Evolutionary conservation across 2,329 filamentous ascomycete species (phyloP).

Genomic region (Tricladium varicosporioides): DNA sequence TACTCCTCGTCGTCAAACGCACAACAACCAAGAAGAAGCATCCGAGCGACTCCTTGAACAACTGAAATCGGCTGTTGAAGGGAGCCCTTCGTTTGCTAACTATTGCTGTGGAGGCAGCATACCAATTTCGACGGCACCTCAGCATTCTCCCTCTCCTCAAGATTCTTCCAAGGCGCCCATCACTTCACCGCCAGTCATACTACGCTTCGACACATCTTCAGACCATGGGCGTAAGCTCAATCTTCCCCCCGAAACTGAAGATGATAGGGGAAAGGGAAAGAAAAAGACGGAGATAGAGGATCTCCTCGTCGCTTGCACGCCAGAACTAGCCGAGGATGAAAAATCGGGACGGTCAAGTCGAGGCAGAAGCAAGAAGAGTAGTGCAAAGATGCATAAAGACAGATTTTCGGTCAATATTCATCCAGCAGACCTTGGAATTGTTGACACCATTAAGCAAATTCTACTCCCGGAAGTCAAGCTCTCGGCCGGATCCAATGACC

Average conservation of each 20-base stretch:
- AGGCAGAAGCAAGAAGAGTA: constrained; percentile 42
- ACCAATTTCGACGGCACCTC: constrained; percentile 7
- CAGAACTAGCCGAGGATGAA: constrained; percentile 37
- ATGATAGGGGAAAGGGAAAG: constrained; percentile 3
- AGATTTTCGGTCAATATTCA: constrained; percentile 50
- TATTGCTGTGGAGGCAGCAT: constrained; percentile 17
- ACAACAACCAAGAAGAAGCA: constrained; percentile 1
- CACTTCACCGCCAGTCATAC: constrained; percentile 10
- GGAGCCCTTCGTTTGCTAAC: constrained; percentile 9
- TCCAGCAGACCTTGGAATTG: constrained; percentile 50
- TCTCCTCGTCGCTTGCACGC: constrained; percentile 37
- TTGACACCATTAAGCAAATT: constrained; percentile 47
- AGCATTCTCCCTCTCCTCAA: constrained; percentile 7
- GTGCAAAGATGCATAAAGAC: constrained; percentile 48
- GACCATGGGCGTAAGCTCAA: not conserved
- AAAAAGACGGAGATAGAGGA: constrained; percentile 12
- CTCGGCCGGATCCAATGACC: not conserved
- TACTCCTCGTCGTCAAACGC: constrained; percentile 1
- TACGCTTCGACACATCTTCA: constrained; percentile 15
- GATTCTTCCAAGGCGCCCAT: constrained; percentile 7
- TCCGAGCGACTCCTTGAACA: constrained; percentile 14
- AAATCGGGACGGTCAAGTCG: constrained; percentile 4
- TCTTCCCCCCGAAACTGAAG: constrained; percentile 6
- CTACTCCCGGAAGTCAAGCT: constrained; percentile 30
- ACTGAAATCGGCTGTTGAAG: constrained; percentile 11